These are phyloP conservation scores for rapeseed (Brassica napus) DNA, from an alignment of 345 rosid species.

Conservation along the genomic window Da-Ae NC_063439.1:25162001-25162500, in stretches of 20 bases:
- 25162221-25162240: background rate
- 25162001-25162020: background rate
- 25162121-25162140: constrained; percentile 62
- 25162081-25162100: constrained; percentile 60
- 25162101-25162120: constrained; percentile 71
- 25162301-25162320: constrained; percentile 73
- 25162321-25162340: constrained; percentile 80
- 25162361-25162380: constrained; percentile 70
- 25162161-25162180: constrained; percentile 61
- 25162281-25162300: constrained; percentile 47
- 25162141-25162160: constrained; percentile 64
- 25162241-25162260: constrained; percentile 1
- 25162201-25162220: constrained; percentile 58
- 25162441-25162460: too few relatives aligned
- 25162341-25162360: constrained; percentile 82
- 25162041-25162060: background rate
- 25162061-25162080: constrained; percentile 48
- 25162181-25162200: constrained; percentile 65
- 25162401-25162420: constrained; percentile 53
- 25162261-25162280: background rate
- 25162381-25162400: constrained; percentile 55
- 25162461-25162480: too few relatives aligned
- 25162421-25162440: constrained; percentile 79
- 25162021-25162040: too few relatives aligned
- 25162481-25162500: constrained; percentile 20